Conservation (phyloP, 176 grass and related monocot species). For the Themeda triandra region DNA sequence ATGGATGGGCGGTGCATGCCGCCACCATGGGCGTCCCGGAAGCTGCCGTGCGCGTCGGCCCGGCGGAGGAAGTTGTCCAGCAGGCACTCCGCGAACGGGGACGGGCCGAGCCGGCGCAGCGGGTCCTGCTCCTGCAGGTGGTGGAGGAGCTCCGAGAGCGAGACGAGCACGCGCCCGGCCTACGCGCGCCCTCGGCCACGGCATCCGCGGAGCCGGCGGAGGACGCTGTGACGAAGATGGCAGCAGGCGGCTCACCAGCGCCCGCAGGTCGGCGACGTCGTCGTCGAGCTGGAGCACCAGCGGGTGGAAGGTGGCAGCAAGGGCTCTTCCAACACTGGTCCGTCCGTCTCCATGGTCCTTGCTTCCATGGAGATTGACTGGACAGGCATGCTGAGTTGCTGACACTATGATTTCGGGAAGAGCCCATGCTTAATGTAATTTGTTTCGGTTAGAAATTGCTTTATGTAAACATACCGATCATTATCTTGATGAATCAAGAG, state of each 20-base stretch:
- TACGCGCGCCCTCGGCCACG: conserved; percentile 23
- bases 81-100: conserved; percentile 41
- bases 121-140: conserved; percentile 65
- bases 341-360: too few species aligned
- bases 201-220: not conserved
- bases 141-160: conserved; percentile 56
- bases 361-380: too few species aligned
- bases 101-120: conserved; percentile 25
- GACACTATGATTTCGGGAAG: too few species aligned
- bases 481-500: too few species aligned
- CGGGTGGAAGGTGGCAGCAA: too few species aligned
- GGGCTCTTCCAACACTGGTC: too few species aligned
- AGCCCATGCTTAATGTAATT: too few species aligned
- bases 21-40: conserved; percentile 35
- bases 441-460: too few species aligned
- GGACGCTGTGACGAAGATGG: not conserved
- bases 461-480: too few species aligned
- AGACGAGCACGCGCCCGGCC: conserved; percentile 35
- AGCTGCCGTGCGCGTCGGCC: conserved; percentile 54
- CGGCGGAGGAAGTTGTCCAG: conserved; percentile 61
- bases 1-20: too few species aligned
- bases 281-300: conserved; percentile 62
- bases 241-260: not conserved
- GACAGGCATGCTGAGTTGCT: too few species aligned
- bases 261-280: conserved; percentile 46